Evolutionary conservation across 345 rosid species (phyloP), one percentile per base, ranked within the genome.

Genomic region (Linum lewisii): DNA sequence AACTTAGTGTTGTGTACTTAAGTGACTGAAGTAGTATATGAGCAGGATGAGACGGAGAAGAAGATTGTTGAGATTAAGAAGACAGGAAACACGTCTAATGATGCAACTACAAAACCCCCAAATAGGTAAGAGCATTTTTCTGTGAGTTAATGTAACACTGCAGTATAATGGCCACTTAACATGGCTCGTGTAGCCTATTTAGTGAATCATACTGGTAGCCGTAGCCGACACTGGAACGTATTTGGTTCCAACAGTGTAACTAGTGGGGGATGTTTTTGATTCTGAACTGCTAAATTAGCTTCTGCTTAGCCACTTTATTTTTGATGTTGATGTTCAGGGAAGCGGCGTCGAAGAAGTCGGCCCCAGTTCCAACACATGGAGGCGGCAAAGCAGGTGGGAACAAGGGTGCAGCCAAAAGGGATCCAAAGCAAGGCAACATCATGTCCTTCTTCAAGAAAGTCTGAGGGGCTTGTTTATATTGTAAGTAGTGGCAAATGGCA

Each of bases 21-120:
- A 89, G 97, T 89, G 45, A 87, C 82, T 5, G 94, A 93, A 71
- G 95, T 93, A 21, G 78, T 87, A 7, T 89, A 95, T 93, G 97
- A 89, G 66, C 86, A 82, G 25, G 80, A 75, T 32, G 95, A 82
- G 58, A 64, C 75, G 58, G 82, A 80, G 59, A 63, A 52, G 19
- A 81, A 73, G 69, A 77, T 63, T 60, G 65, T 54, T 6, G 81
- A 84, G 21, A 63, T 21, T 58, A 64, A 71, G 21, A 20, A 56
- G 19, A 57, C 64, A 19, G 79, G 55, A 68, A 81, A 69, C 60
- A 57, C 67, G 52, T 72, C 74, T 69, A 75, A 64, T 54, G 73
- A 66, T 54, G 65, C 70, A 24, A 69, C 49, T 38, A 21, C 70
- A 25, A 66, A 73, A 38, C 59, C 71, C 24, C 73, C 50, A 20